Percentiles rank a stretch among this genome's conserved stretches.
These are phyloP conservation scores for Arctium minus DNA, from an alignment of 129 eudicot species.

Conservation along the genomic window DNA sequence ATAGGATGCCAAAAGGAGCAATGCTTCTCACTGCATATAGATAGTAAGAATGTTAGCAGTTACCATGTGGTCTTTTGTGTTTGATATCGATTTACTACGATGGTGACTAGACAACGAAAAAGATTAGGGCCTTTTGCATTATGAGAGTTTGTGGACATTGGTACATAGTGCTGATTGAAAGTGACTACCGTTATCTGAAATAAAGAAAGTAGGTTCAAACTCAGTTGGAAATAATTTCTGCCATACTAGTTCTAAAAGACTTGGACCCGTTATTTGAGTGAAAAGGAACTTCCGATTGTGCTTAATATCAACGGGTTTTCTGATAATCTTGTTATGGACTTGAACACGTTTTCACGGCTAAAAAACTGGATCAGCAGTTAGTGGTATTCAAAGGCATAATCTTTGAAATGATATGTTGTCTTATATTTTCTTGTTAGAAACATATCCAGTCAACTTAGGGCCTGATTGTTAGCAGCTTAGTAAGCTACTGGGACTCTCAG, in stretches of 20 bases:
- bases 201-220: constrained; percentile 8
- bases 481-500: too few species aligned
- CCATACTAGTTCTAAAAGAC: not conserved
- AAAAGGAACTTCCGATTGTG: not conserved
- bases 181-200: constrained; percentile 21
- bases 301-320: not conserved
- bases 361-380: not conserved
- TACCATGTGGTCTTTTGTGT: constrained; percentile 5
- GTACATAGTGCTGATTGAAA: constrained; percentile 21
- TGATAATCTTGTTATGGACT: not conserved
- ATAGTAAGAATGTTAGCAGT: not conserved
- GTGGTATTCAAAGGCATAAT: not conserved
- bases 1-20: not conserved
- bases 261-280: constrained; percentile 6
- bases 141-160: constrained; percentile 20
- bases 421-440: not conserved
- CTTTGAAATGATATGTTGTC: not conserved
- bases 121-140: constrained; percentile 13
- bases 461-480: too few species aligned
- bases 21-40: not conserved
- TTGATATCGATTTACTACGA: constrained; percentile 6
- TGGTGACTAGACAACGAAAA: constrained; percentile 13
- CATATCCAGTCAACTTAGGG: not conserved
- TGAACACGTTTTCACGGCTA: not conserved
- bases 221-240: constrained; percentile 4